Evolutionary conservation across 2,329 filamentous ascomycete species (phyloP).

Genomic region (Clarireedia homoeocarpa): DNA sequence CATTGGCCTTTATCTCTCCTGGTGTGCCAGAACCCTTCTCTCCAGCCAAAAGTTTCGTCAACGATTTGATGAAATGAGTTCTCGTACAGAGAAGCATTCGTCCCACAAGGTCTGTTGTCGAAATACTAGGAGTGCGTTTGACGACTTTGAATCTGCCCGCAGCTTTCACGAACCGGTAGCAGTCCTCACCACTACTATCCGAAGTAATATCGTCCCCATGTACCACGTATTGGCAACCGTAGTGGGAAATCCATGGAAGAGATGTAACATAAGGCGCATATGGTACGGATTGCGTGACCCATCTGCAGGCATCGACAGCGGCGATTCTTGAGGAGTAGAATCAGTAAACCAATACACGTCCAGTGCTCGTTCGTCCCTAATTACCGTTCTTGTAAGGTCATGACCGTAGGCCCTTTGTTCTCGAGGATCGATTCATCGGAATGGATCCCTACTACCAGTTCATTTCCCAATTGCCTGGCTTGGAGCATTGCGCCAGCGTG

Average conservation of each 20-base stretch:
- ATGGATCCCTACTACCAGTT: slow-evolving; percentile 88
- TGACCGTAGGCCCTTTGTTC: slow-evolving; percentile 97
- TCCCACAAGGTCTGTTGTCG: slow-evolving; percentile 94
- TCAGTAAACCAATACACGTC: slow-evolving; percentile 20
- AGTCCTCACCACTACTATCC: slow-evolving; percentile 87
- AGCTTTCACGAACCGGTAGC: slow-evolving; percentile 94
- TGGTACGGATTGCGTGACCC: slow-evolving; percentile 78
- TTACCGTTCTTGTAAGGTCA: slow-evolving; percentile 83
- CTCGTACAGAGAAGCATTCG: slow-evolving; percentile 96
- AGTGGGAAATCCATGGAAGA: slow-evolving; percentile 89
- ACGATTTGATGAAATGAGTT: slow-evolving; percentile 81
- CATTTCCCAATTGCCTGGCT: slow-evolving; percentile 80
- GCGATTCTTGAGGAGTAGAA: slow-evolving; percentile 52
- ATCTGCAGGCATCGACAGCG: slow-evolving; percentile 90
- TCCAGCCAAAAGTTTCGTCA: slow-evolving; percentile 61
- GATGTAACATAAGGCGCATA: slow-evolving; percentile 91
- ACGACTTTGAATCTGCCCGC: slow-evolving; percentile 94
- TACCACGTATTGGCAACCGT: slow-evolving; percentile 90
- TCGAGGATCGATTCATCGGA: slow-evolving; percentile 91
- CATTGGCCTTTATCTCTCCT: slow-evolving; percentile 57
- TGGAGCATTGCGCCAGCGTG: slow-evolving; percentile 97
- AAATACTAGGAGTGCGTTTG: slow-evolving; percentile 91
- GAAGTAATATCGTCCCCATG: slow-evolving; percentile 97
- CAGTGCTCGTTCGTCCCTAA: slow-evolving; percentile 14
- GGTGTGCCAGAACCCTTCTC: slow-evolving; percentile 63